Base-by-base conservation (phyloP, 805 yeast species). In the Starmerella ratchasimensis region DNA sequence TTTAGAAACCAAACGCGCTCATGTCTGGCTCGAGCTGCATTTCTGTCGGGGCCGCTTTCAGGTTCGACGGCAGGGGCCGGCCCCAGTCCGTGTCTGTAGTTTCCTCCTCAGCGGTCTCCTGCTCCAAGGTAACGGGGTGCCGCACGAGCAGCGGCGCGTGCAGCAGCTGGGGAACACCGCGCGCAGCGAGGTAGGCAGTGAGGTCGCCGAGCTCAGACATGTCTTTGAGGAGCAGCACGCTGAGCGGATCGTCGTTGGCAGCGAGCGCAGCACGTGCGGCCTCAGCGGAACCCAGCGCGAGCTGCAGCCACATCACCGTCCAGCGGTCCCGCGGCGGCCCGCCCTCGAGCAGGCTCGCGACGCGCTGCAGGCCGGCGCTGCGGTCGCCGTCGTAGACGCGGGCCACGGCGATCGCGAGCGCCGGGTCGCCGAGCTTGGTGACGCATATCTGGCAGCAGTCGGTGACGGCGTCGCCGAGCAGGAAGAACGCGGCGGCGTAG, bases 401-500 rank as follows among this genome's bases (percentile, higher is more conserved):
- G 4, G 94, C 78, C 21, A 88, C 74, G 0, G 80, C 80, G 27
- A 88, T 61, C 0, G 96, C 94, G 34, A 90, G 62, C 33, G 75
- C 72, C 3, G 74, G 42, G 53, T 88, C 93, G 2, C 69, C 54
- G 31, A 82, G 56, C 52, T 84, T 77, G 34, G 65, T 71, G 27
- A 78, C 67, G 16, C 88, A 54, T 0, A 84, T 88, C 53, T 69
- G 74, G 21, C 79, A 79, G 42, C 84, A 74, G 59, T 90, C 97
- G 38, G 69, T 69, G 11, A 82, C 58, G 1, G 84, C 64, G 35
- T 68, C 84, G 0, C 80, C 94, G 10, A 88, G 63, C 25, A 88
- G 57, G 57, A 88, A 88, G 55, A 90, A 86, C 17, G 77, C 74
- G 0, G 96, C 95, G 0, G 96, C 93, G 57, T 84, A 93, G 54